Conservation (phyloP, 2,329 filamentous ascomycete species). For the Fusarium sp. region DNA sequence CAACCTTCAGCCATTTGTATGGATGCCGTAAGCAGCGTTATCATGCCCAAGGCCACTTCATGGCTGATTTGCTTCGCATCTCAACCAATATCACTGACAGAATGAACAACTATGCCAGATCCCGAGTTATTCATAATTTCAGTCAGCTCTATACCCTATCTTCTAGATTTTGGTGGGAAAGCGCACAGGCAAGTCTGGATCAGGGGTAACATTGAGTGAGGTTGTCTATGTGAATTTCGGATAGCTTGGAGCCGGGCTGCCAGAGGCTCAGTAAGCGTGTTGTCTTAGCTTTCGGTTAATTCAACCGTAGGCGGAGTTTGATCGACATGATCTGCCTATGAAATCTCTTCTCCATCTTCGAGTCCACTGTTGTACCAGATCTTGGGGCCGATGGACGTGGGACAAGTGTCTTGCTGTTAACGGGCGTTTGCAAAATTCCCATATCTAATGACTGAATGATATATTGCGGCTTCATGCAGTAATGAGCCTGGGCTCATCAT, state of each 20-base stretch:
- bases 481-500: too few species aligned
- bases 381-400: not conserved
- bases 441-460: too few species aligned
- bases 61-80: not conserved
- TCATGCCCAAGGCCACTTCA: not conserved
- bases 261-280: not conserved
- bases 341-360: not conserved
- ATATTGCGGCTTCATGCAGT: too few species aligned
- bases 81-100: not conserved
- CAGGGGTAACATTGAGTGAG: not conserved
- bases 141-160: too few species aligned
- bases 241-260: not conserved
- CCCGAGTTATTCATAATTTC: too few species aligned
- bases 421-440: not conserved
- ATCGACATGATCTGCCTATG: not conserved
- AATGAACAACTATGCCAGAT: not conserved
- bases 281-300: conserved; percentile 12
- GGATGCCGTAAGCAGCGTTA: not conserved
- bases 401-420: not conserved
- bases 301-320: not conserved
- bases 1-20: not conserved
- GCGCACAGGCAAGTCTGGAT: not conserved
- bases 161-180: not conserved
- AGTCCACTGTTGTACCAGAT: conserved; percentile 5
- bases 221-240: not conserved